These are phyloP conservation scores for Lotmaria passim DNA, from an alignment of 208 protist species.

Conservation along the genomic window DNA sequence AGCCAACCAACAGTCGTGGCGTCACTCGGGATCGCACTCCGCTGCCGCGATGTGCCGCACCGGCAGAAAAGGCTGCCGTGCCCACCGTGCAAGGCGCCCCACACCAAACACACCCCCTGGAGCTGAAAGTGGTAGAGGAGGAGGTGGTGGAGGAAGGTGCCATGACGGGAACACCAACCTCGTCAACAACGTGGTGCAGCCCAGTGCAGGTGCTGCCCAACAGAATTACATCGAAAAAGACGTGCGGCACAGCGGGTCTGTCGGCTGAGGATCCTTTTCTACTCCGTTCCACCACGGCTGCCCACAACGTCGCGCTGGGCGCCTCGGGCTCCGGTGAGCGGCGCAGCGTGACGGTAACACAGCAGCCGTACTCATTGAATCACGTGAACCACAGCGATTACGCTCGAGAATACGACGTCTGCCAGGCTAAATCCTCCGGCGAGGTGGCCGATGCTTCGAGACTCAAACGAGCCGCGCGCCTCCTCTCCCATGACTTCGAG, in stretches of 20 bases:
- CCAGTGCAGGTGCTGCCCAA: constrained; percentile 8
- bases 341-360: constrained; percentile 22
- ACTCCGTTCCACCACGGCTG: background rate
- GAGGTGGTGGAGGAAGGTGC: too few relatives aligned
- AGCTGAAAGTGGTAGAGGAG: too few relatives aligned
- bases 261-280: background rate
- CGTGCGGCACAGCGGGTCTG: background rate
- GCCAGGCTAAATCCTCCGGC: background rate
- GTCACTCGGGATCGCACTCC: too few relatives aligned
- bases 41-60: too few relatives aligned
- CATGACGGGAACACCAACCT: background rate
- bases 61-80: background rate
- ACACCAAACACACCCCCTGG: too few relatives aligned
- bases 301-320: background rate
- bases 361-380: constrained; percentile 13
- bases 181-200: constrained; percentile 13
- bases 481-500: constrained; percentile 3
- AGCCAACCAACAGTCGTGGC: too few relatives aligned
- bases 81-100: too few relatives aligned
- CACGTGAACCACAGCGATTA: background rate
- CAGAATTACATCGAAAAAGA: background rate
- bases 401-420: background rate
- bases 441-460: background rate
- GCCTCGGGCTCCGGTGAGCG: background rate
- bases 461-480: background rate